Conservation (phyloP, 2,329 filamentous ascomycete species). For the Lizonia empirigonia region DNA sequence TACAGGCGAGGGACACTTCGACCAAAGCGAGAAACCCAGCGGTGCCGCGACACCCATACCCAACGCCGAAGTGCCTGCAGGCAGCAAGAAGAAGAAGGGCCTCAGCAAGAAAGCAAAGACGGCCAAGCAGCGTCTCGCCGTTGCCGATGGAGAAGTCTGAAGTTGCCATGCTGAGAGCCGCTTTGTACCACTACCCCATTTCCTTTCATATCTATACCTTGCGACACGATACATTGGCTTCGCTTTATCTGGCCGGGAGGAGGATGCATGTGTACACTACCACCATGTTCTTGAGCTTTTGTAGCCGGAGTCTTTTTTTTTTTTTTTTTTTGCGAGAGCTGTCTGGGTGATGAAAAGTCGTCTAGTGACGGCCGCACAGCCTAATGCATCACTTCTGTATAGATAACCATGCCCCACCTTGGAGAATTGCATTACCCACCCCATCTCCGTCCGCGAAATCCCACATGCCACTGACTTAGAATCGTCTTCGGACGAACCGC, state of each 20-base stretch:
- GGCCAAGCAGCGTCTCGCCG: slow-evolving; percentile 56
- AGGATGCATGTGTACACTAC: slow-evolving; percentile 11
- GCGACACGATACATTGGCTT: background rate
- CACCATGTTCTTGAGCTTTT: background rate
- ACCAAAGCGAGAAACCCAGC: slow-evolving; percentile 83
- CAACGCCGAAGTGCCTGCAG: slow-evolving; percentile 38
- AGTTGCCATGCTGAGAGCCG: background rate
- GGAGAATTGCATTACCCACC: background rate
- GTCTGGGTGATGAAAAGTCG: background rate
- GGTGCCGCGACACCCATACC: slow-evolving; percentile 83
- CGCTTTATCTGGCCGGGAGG: background rate
- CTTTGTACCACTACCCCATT: slow-evolving; percentile 7
- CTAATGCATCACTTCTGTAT: background rate
- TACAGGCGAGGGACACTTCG: slow-evolving; percentile 93
- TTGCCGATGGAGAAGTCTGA: slow-evolving; percentile 53
- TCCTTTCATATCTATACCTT: slow-evolving; percentile 3
- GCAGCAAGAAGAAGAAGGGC: slow-evolving; percentile 52
- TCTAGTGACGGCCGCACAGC: background rate
- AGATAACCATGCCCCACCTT: background rate
- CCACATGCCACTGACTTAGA: background rate
- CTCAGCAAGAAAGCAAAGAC: slow-evolving; percentile 60
- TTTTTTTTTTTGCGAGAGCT: background rate
- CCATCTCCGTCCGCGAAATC: background rate
- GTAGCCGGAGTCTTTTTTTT: slow-evolving; percentile 6
- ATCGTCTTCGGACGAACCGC: slow-evolving; percentile 6